Conservation (phyloP, 768 basidiomycete genomes). For the Tulasnella sp. region DNA sequence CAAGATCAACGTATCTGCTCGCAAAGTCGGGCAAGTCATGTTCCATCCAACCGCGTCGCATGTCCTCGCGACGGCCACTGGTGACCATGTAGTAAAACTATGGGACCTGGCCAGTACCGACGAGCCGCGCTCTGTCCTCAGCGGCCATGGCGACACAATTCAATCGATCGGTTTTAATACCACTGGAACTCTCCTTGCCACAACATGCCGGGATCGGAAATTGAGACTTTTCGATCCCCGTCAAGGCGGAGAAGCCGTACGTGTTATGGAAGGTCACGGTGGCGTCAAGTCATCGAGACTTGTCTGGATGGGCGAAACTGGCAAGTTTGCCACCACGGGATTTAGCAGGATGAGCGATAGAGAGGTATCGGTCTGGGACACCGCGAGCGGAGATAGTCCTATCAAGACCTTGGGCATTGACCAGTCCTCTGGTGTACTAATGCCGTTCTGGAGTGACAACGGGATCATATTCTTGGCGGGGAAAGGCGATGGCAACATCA, state of each 20-base stretch:
- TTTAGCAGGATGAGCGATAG: slow-evolving; percentile 96
- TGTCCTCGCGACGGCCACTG: slow-evolving; percentile 65
- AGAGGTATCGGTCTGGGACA: slow-evolving; percentile 85
- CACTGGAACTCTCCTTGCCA: slow-evolving; percentile 69
- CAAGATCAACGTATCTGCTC: slow-evolving; percentile 62
- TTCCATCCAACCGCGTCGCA: slow-evolving; percentile 89
- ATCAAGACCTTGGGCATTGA: slow-evolving; percentile 73
- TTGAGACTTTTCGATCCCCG: slow-evolving; percentile 88
- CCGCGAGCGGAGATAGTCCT: slow-evolving; percentile 50
- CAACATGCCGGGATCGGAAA: slow-evolving; percentile 89
- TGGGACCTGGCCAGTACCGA: slow-evolving; percentile 82
- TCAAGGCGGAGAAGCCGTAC: slow-evolving; percentile 66
- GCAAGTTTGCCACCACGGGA: slow-evolving; percentile 86
- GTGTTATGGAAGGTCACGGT: slow-evolving; percentile 73
- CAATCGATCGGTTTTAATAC: slow-evolving; percentile 76
- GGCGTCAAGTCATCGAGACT: slow-evolving; percentile 90
- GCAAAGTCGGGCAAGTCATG: slow-evolving; percentile 87
- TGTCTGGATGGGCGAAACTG: slow-evolving; percentile 81
- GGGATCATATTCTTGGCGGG: slow-evolving; percentile 69
- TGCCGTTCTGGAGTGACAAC: slow-evolving; percentile 98
- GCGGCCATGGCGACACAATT: slow-evolving; percentile 77
- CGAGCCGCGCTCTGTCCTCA: slow-evolving; percentile 44
- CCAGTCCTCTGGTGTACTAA: slow-evolving; percentile 83
- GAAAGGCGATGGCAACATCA: slow-evolving; percentile 83
- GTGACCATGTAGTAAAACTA: slow-evolving; percentile 79